These are phyloP conservation scores for Coccomyxa sp. DNA, from an alignment of 139 green algal species.

Conservation along the genomic window DNA sequence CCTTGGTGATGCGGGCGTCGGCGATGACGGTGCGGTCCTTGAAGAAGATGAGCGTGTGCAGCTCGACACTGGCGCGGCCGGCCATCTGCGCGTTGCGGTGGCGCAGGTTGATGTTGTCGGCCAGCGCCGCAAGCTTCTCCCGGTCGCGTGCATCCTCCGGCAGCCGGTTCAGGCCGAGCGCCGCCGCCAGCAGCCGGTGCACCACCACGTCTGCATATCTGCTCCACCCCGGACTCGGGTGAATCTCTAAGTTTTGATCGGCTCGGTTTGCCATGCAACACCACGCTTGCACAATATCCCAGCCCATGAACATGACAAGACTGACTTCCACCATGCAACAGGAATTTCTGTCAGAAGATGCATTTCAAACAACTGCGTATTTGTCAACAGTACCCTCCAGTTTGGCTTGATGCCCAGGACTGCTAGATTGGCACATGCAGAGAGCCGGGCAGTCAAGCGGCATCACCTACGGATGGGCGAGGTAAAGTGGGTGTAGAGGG, in stretches of 20 bases:
- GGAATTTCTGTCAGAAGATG: too few relatives aligned
- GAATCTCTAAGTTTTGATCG: background rate
- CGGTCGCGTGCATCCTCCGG: constrained; percentile 44
- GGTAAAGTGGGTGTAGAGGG: constrained; percentile 98
- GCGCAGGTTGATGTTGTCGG: constrained; percentile 86
- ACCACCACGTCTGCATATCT: constrained; percentile 91
- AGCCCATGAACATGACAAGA: too few relatives aligned
- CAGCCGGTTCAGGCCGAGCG: constrained; percentile 65
- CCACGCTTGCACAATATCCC: too few relatives aligned
- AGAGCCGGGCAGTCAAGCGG: too few relatives aligned
- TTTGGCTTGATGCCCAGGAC: too few relatives aligned
- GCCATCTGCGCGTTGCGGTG: constrained; percentile 94
- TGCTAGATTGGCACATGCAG: too few relatives aligned
- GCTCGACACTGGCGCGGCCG: constrained; percentile 82
- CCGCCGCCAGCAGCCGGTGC: constrained; percentile 82
- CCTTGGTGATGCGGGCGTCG: constrained; percentile 21
- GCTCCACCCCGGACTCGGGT: constrained; percentile 10
- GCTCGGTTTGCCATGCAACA: too few relatives aligned
- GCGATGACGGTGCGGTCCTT: constrained; percentile 29
- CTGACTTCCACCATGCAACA: too few relatives aligned
- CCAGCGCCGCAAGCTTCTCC: constrained; percentile 46
- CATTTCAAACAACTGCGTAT: too few relatives aligned
- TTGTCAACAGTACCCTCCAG: too few relatives aligned
- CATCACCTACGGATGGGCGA: constrained; percentile 81
- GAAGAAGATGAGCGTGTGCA: constrained; percentile 99